Base-by-base conservation (phyloP, 306 rosid genomes). In the Ormosia semicastrata region DNA sequence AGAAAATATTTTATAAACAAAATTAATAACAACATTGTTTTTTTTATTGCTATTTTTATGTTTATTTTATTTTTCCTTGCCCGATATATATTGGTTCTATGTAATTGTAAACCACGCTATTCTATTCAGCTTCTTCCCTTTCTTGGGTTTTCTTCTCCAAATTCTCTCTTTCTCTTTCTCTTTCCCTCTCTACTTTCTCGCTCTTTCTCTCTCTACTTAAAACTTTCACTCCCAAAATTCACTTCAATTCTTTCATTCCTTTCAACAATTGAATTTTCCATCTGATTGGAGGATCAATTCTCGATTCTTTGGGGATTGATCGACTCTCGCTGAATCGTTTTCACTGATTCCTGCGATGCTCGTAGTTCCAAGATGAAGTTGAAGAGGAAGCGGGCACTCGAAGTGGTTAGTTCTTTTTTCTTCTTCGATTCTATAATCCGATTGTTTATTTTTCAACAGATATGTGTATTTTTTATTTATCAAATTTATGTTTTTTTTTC, bases 321-420 rank as follows among this genome's bases (percentile, higher is more conserved):
- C 93, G 88, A 66, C 18, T 71, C 63, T 71, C 67, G 75, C 56
- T 8, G 8, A 74, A 50, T 78, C 80, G 8, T 13, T 73, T 71
- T 34, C 30, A 78, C 58, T 32, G 53, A 62, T 89, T 87, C 76
- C 79, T 85, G 89, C 88, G 89, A 95, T 95, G 99, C 93, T 92
- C 80, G 89, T 57, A 72, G 86, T 92, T 79, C 78, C 94, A 30
- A 81, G 52, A 95, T 95, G 99, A 95, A 95, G 94, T 85, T 95
- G 54, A 93, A 91, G 78, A 84, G 97, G 8, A 91, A 94, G 89
- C 90, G 97, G 86, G 94, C 98, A 85, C 92, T 93, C 30, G 98
- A 93, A 95, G 99, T 95, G 99, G 99, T 95, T 15, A 87, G 95
- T 86, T 54, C 7, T 43, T 18, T 71, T 4, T 46, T 80, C 24